Evolutionary conservation across 768 basidiomycete species (phyloP), one percentile per base, ranked within the genome.

Genomic region (Russula foetens): DNA sequence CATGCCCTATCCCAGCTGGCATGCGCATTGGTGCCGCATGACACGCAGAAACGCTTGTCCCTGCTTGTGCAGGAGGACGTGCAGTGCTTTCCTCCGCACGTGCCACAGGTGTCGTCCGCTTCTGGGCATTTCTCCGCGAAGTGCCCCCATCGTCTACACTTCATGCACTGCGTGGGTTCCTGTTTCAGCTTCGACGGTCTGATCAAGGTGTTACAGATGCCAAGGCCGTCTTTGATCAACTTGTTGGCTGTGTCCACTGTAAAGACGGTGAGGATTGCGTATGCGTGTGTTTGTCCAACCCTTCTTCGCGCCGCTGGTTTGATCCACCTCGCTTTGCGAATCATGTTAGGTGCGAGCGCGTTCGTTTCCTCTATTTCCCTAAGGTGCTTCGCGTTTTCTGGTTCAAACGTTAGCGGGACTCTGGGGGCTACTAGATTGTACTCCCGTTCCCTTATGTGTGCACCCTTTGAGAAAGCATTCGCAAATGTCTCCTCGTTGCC

Each of bases 11-110:
- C 14, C 24, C 45, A 24, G 45, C 45, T 46, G 12, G 45, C 12
- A 11, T 46, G 45, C 1, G 24, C 1, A 4, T 26, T 15, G 2
- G 2, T 11, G 3, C 26, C 26, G 12, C 45, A 46, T 2, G 23
- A 14, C 24, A 26, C 7, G 24, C 60, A 56, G 15, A 29, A 11
- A 2, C 1, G 19, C 7, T 29, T 44, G 2, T 15, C 28, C 23
- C n/a, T 17, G 7, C 8, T n/a, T 1, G 0, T 26, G 58, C 72
- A 67, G 19, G 43, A 28, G 14, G 3, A 4, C 0, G 70, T 71
- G 0, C 56, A 43, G 53, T 72, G 71, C 21, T 53, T 53, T 31
- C 44, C 26, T 0, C 64, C 54, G 19, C 66, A 67, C 2, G 28
- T 53, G 0, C 61, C 64, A 11, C 66, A 67, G 1, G 21, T 48